A percentile compares a stretch with the other conserved stretches of the same genome.
Evolutionary conservation across 1,139 yeast genomes (phyloP).

Genomic region (Hyphopichia buzzinii): DNA sequence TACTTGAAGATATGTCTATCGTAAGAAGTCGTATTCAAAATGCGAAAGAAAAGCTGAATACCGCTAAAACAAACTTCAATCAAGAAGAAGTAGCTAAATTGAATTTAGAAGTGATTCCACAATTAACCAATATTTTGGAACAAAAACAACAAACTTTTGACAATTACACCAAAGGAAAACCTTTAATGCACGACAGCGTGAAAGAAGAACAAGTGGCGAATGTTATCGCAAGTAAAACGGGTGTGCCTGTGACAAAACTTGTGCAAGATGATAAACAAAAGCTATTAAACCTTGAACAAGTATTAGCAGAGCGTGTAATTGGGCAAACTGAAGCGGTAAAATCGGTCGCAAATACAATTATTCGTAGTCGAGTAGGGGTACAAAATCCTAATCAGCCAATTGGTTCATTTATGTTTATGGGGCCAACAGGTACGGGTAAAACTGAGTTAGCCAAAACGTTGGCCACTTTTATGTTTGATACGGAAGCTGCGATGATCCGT

Average conservation of each 20-base stretch:
- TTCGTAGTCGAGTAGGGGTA: conserved; percentile 93
- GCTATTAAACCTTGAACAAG: conserved; percentile 79
- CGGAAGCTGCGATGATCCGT: conserved; percentile 78
- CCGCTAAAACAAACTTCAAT: conserved; percentile 78
- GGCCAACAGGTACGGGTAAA: conserved; percentile 98
- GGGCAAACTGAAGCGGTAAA: conserved; percentile 96
- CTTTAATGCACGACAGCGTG: conserved; percentile 83
- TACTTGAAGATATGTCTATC: conserved; percentile 70
- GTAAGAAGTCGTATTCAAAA: conserved; percentile 82
- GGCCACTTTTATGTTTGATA: conserved; percentile 88
- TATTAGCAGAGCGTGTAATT: conserved; percentile 73
- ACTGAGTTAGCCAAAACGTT: conserved; percentile 90
- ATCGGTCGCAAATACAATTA: conserved; percentile 89
- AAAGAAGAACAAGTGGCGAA: conserved; percentile 91
- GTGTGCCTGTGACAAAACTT: conserved; percentile 89
- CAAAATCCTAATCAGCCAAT: conserved; percentile 93
- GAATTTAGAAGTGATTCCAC: conserved; percentile 57
- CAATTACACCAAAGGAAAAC: no score
- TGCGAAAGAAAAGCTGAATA: conserved; percentile 79
- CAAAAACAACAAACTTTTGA: conserved; percentile 31
- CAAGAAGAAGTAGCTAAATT: conserved; percentile 84
- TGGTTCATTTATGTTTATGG: conserved; percentile 92
- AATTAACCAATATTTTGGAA: conserved; percentile 55
- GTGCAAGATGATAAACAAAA: conserved; percentile 95
- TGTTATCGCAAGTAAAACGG: conserved; percentile 92